Evolutionary conservation across 768 basidiomycete genomes (phyloP).

Genomic region (Saitozyma podzolica): DNA sequence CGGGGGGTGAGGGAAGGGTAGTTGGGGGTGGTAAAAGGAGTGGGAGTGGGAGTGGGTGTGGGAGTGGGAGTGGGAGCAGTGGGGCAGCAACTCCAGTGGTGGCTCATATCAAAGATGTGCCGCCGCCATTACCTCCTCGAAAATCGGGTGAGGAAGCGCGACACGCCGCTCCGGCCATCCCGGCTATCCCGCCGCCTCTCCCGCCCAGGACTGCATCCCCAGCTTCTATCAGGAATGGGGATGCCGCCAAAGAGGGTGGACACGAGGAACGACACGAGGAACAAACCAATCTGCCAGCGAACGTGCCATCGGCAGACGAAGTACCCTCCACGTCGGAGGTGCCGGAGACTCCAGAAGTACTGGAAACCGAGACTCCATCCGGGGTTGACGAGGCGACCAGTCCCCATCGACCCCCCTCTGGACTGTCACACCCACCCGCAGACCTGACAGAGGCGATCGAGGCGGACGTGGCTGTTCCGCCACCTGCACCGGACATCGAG

Average conservation of each 20-base stretch:
- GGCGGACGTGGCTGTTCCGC: slow-evolving; percentile 1
- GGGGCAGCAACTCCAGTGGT: slow-evolving; percentile 1
- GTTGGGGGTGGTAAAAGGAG: not conserved
- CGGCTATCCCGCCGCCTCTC: not conserved
- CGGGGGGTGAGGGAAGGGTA: not conserved
- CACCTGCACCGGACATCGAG: not conserved
- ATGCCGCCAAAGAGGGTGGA: not conserved
- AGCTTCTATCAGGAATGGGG: not conserved
- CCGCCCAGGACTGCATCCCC: not conserved
- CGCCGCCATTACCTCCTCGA: slow-evolving; percentile 10
- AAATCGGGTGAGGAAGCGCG: not conserved
- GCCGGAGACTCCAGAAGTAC: too few species aligned
- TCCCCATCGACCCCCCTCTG: too few species aligned
- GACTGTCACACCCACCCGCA: too few species aligned
- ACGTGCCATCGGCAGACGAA: too few species aligned
- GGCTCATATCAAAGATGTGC: not conserved
- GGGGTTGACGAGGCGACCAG: too few species aligned
- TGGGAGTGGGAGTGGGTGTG: not conserved
- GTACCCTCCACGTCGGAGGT: too few species aligned
- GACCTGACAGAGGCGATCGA: slow-evolving; percentile 3
- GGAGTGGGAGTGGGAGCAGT: not conserved
- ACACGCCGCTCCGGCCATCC: not conserved
- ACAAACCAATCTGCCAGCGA: too few species aligned
- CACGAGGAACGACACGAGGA: too few species aligned
- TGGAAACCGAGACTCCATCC: too few species aligned